Conservation (phyloP, 139 green algal genomes). For the Raphidocelis subcapitata region DNA sequence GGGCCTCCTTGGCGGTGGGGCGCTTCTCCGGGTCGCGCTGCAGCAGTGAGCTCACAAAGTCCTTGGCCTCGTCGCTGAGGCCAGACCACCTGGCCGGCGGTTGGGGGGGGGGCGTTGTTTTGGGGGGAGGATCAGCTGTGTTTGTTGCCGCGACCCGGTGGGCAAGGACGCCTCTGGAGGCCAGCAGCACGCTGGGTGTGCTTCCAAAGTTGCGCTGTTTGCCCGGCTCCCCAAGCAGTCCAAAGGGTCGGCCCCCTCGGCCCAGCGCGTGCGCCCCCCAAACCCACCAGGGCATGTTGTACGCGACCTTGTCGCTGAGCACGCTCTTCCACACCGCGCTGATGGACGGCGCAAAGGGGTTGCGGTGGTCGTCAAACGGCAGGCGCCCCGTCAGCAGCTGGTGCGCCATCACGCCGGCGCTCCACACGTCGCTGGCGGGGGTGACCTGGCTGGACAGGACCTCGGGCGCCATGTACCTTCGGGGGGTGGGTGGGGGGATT, state of each 20-base stretch:
- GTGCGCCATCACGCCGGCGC: conserved; percentile 83
- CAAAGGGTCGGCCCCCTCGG: too few species aligned
- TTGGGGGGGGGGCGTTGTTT: too few species aligned
- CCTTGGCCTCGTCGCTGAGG: conserved; percentile 75
- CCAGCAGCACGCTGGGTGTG: too few species aligned
- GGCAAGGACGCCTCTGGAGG: too few species aligned
- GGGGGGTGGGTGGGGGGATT: background rate
- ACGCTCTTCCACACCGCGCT: conserved; percentile 65
- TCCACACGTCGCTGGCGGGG: conserved; percentile 78
- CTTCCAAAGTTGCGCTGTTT: too few species aligned
- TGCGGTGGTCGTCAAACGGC: conserved; percentile 84
- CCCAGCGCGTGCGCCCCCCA: too few species aligned
- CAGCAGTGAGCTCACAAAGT: conserved; percentile 77
- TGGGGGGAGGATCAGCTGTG: too few species aligned
- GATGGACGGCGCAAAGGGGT: conserved; percentile 62
- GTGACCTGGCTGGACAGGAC: conserved; percentile 66
- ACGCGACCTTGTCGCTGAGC: conserved; percentile 33
- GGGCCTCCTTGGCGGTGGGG: conserved; percentile 70
- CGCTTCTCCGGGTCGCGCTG: conserved; percentile 67
- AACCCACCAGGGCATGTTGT: conserved; percentile 60
- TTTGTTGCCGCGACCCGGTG: too few species aligned
- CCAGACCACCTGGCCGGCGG: too few species aligned
- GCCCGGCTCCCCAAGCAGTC: too few species aligned
- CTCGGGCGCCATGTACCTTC: conserved; percentile 72
- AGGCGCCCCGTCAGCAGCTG: conserved; percentile 82